A percentile compares a stretch with the other conserved stretches of the same genome.
Evolutionary conservation across 306 rosid species (phyloP).

Genomic region (Rosa rugosa): DNA sequence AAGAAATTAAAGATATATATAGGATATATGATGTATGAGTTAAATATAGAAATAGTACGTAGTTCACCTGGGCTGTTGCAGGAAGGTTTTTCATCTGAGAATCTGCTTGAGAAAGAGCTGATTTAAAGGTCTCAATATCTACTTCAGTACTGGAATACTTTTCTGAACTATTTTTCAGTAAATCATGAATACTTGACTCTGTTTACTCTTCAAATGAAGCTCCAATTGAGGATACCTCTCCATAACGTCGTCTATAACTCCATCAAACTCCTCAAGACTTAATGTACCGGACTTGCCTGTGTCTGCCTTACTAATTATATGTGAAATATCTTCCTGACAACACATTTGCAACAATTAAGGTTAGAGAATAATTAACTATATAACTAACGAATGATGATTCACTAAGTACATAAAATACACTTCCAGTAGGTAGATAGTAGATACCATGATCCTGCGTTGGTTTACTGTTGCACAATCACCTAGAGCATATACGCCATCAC

Average conservation of each 20-base stretch:
- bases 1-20: background rate
- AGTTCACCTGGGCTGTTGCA: conserved; percentile 77
- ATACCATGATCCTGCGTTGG: conserved; percentile 77
- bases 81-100: conserved; percentile 79
- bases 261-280: conserved; percentile 50
- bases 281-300: conserved; percentile 60
- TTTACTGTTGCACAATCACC: conserved; percentile 82
- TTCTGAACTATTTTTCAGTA: conserved; percentile 43
- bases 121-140: conserved; percentile 59
- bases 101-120: conserved; percentile 60
- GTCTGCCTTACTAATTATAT: conserved; percentile 66
- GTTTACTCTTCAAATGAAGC: conserved; percentile 48
- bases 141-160: conserved; percentile 28
- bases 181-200: conserved; percentile 48
- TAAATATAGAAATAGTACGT: background rate
- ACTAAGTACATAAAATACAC: background rate
- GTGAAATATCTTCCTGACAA: conserved; percentile 63
- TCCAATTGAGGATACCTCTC: conserved; percentile 75
- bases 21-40: background rate
- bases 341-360: background rate
- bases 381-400: background rate
- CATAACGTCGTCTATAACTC: conserved; percentile 59
- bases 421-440: background rate
- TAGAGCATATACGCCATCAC: conserved; percentile 53
- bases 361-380: background rate